Conservation (phyloP, 2,329 filamentous ascomycete genomes). For the Pseudogymnoascus sp. region DNA sequence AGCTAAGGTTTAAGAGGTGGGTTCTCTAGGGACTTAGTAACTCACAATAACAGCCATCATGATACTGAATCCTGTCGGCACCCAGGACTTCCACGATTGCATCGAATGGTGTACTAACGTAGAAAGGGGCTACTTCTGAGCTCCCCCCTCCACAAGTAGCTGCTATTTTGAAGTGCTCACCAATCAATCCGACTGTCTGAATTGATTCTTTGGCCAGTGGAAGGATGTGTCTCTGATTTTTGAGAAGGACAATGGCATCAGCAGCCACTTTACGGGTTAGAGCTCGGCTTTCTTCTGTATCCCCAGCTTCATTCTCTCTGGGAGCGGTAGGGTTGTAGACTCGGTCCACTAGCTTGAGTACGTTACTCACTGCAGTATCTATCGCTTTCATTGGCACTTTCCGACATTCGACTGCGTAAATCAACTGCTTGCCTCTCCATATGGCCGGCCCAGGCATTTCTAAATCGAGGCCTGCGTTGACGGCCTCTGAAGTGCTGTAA, state of each 20-base stretch:
- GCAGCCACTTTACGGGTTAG: background rate
- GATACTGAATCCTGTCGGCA: too few species aligned
- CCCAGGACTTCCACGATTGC: too few species aligned
- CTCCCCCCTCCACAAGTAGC: too few species aligned
- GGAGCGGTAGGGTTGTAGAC: background rate
- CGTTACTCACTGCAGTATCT: background rate
- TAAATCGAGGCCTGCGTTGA: conserved; percentile 38
- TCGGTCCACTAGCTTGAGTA: background rate
- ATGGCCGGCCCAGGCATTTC: conserved; percentile 50
- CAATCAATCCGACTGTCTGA: background rate
- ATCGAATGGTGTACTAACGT: too few species aligned
- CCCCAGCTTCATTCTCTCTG: background rate
- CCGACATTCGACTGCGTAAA: background rate
- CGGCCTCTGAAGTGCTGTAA: conserved; percentile 21
- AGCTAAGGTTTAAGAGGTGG: too few species aligned
- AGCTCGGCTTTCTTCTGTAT: background rate
- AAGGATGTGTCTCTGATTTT: background rate
- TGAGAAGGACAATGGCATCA: background rate
- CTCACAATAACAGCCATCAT: too few species aligned
- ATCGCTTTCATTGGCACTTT: background rate
- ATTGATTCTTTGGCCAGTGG: too few species aligned
- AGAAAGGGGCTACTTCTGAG: too few species aligned
- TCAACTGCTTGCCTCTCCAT: background rate
- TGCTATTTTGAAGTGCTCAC: background rate
- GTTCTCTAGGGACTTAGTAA: too few species aligned